phyloP scores from a whole-genome alignment of 208 protist species.

The Trypanosoma grayi region DNA sequence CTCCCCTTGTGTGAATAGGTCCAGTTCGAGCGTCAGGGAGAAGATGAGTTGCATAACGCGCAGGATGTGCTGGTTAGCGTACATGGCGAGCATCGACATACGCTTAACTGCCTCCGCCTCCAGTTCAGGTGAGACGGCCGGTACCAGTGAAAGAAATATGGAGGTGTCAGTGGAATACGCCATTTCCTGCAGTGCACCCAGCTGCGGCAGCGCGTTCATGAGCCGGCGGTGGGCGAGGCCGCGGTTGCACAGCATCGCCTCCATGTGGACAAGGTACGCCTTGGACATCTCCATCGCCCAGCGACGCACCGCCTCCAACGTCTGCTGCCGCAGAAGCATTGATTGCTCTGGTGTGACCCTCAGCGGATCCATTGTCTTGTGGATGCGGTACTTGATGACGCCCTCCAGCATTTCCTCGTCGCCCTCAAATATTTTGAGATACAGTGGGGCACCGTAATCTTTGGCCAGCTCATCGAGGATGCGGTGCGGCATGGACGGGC shows the following conservation, averaged over 20 bases:
- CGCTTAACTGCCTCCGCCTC: constrained; percentile 48
- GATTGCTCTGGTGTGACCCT: constrained; percentile 60
- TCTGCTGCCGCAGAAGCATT: constrained; percentile 59
- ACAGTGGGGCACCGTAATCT: constrained; percentile 72
- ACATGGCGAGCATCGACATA: constrained; percentile 64
- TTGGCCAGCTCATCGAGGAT: constrained; percentile 51
- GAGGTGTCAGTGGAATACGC: constrained; percentile 66
- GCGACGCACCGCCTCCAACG: constrained; percentile 49
- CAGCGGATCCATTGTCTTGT: constrained; percentile 61
- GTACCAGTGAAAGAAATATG: constrained; percentile 62
- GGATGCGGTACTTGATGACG: constrained; percentile 77
- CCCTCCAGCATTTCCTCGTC: constrained; percentile 65
- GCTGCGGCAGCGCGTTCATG: constrained; percentile 60
- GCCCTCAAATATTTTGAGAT: constrained; percentile 66
- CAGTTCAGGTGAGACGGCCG: constrained; percentile 36
- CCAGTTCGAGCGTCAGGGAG: constrained; percentile 66
- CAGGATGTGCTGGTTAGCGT: constrained; percentile 65
- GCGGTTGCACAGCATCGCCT: constrained; percentile 88
- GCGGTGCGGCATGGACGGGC: constrained; percentile 53
- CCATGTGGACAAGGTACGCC: constrained; percentile 67
- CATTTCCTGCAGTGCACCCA: constrained; percentile 63
- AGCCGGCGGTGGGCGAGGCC: constrained; percentile 75
- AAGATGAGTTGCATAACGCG: constrained; percentile 73
- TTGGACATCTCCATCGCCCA: constrained; percentile 68
- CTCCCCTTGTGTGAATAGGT: constrained; percentile 74